Conservation (phyloP, 2,329 filamentous ascomycete species). For the Dothidotthia symphoricarpi region DNA sequence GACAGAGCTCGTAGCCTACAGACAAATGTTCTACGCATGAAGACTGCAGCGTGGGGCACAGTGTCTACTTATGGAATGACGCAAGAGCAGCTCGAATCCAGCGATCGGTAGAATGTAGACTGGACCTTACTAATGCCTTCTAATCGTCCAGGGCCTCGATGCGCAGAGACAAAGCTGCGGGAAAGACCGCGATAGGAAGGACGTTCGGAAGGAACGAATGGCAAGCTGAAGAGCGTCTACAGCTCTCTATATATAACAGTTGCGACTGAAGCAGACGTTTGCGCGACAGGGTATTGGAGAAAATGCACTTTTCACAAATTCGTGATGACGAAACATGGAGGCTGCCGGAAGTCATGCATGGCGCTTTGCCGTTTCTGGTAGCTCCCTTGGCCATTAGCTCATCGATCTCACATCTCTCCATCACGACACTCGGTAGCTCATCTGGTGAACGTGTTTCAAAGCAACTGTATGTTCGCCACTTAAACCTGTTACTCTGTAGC, state of each 20-base stretch:
- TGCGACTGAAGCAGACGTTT: slow-evolving; percentile 7
- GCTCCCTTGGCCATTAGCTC: slow-evolving; percentile 22
- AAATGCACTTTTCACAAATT: slow-evolving; percentile 13
- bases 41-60: slow-evolving; percentile 21
- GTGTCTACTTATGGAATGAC: slow-evolving; percentile 34
- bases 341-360: slow-evolving; percentile 11
- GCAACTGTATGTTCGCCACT: slow-evolving; percentile 10
- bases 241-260: slow-evolving; percentile 1
- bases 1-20: slow-evolving; percentile 34
- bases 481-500: neutral
- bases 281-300: slow-evolving; percentile 5
- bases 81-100: slow-evolving; percentile 22
- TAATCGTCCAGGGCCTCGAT: slow-evolving; percentile 13
- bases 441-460: slow-evolving; percentile 2
- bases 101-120: slow-evolving; percentile 11
- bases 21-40: slow-evolving; percentile 37
- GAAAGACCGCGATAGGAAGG: neutral
- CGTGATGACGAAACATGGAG: slow-evolving; percentile 19
- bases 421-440: slow-evolving; percentile 8
- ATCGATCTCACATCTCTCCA: slow-evolving; percentile 15
- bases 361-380: slow-evolving; percentile 16
- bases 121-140: slow-evolving; percentile 32
- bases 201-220: slow-evolving; percentile 6
- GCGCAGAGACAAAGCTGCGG: neutral
- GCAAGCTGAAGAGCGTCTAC: neutral